phyloP scores from a whole-genome alignment of 257 asterid genomes.

The Lycium barbarum region DNA sequence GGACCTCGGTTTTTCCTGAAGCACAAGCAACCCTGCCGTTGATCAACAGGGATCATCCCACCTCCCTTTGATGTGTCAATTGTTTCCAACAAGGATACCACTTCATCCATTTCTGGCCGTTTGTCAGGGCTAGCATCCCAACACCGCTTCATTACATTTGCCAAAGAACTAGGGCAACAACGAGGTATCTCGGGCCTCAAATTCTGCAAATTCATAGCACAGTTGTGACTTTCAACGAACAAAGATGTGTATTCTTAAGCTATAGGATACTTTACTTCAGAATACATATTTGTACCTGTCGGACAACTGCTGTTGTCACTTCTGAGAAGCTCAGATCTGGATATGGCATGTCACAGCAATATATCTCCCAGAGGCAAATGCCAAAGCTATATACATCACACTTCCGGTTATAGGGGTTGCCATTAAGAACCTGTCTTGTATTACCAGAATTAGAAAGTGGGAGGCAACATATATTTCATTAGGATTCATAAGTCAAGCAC shows the following conservation, averaged over 20 bases:
- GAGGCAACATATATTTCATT: not conserved
- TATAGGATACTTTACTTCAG: not conserved
- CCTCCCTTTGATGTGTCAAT: slow-evolving; percentile 88
- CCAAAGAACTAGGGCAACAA: slow-evolving; percentile 80
- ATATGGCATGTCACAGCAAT: slow-evolving; percentile 95
- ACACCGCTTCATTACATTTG: slow-evolving; percentile 76
- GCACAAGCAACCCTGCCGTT: slow-evolving; percentile 69
- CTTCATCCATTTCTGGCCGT: slow-evolving; percentile 92
- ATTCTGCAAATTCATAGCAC: slow-evolving; percentile 54
- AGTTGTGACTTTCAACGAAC: slow-evolving; percentile 9
- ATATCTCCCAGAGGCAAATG: slow-evolving; percentile 92
- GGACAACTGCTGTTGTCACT: slow-evolving; percentile 86
- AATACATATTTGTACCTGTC: slow-evolving; percentile 54
- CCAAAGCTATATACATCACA: slow-evolving; percentile 95
- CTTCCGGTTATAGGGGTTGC: slow-evolving; percentile 81
- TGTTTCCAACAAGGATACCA: slow-evolving; percentile 71
- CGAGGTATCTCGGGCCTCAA: slow-evolving; percentile 91
- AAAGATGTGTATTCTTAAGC: not conserved
- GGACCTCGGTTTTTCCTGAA: slow-evolving; percentile 57
- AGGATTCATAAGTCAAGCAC: slow-evolving; percentile 1
- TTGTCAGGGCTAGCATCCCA: slow-evolving; percentile 83
- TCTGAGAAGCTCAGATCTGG: slow-evolving; percentile 90
- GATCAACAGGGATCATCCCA: slow-evolving; percentile 79
- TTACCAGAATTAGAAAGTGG: not conserved
- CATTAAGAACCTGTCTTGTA: slow-evolving; percentile 69